Evolutionary conservation across 495 filamentous ascomycete species (phyloP), one percentile per base, ranked within the genome.

Genomic region (Aspergillus olivimuriae): DNA sequence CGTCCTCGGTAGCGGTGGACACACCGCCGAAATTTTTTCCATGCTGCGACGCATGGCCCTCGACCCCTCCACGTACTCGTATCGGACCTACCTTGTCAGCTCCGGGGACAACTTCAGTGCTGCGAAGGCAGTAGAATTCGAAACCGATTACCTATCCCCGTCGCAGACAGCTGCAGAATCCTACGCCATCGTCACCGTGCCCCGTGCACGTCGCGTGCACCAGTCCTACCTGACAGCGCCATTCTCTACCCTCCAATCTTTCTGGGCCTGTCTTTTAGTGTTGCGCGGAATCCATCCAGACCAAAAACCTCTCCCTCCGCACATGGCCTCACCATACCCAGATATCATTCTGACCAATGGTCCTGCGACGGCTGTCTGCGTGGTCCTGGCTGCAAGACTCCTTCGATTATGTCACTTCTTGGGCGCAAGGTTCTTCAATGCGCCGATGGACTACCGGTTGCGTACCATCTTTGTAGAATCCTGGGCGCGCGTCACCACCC

Each of bases 21-120:
- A 98, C 68, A 95, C 91, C 1, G 78, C 87, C 10, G 92, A 98
- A 69, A 94, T 97, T 86, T 68, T 95, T 34, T 78, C 82, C 46
- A 82, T 94, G 63, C 72, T 97, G 18, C 60, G 73, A 18, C 67
- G 73, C 20, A 63, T 67, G 34, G 38, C 50, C 16, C 58, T 74
- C 16, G 58, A 75, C 41, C 58, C 62, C 0, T 61, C 66, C 12
- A 61, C 75, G 31, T 82, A 77, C 56, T 74, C 68, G 4, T 81
- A 86, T 55, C 79, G 92, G 15, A 91, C 86, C 41, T 98, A 94
- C 61, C 68, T 95, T 11, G 72, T 94, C 34, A 84, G 79, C 40
- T 75, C 72, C 1, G 90, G 86, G 4, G 92, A 98, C 65, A 62
- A 55, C 22, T 80, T 92, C 67, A 89, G 83, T 32, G 80, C 77